These are phyloP conservation scores for Melaleuca alternifolia DNA, from an alignment of 345 rosid species.

Conservation along the genomic window DNA sequence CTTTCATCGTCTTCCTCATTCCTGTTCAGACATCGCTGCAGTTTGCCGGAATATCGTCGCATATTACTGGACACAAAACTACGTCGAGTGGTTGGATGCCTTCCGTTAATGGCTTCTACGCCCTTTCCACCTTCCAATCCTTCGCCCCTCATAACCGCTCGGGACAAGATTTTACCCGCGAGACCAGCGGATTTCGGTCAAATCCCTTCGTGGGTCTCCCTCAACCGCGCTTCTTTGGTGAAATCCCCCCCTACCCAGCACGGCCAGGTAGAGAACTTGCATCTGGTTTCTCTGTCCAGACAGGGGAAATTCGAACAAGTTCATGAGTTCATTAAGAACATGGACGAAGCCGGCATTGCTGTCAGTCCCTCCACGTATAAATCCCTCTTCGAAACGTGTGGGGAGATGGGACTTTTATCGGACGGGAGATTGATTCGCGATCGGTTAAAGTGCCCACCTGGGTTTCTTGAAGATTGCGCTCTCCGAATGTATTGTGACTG, in stretches of 20 bases:
- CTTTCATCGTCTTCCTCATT: background rate
- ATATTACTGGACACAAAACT: background rate
- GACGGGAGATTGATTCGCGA: slow-evolving; percentile 40
- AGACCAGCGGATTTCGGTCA: slow-evolving; percentile 30
- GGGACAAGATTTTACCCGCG: background rate
- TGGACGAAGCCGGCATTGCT: slow-evolving; percentile 43
- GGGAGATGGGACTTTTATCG: slow-evolving; percentile 20
- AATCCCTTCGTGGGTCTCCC: slow-evolving; percentile 53
- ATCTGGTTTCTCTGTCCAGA: slow-evolving; percentile 43
- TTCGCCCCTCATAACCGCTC: background rate
- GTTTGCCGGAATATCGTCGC: background rate
- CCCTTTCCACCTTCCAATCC: background rate
- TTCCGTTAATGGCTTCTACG: background rate
- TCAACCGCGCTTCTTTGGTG: slow-evolving; percentile 22
- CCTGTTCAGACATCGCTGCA: background rate
- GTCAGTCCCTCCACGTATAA: slow-evolving; percentile 26
- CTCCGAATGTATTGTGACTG: slow-evolving; percentile 42
- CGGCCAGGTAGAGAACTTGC: slow-evolving; percentile 46
- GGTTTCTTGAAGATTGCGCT: slow-evolving; percentile 30
- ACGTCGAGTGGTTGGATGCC: background rate
- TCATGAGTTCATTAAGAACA: slow-evolving; percentile 36
- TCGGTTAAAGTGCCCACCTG: slow-evolving; percentile 18
- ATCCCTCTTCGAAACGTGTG: slow-evolving; percentile 40
- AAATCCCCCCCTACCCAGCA: slow-evolving; percentile 13
- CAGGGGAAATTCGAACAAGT: slow-evolving; percentile 55